Base-by-base conservation (phyloP, 2,329 filamentous ascomycete species). In the Stachybotrys chartarum region DNA sequence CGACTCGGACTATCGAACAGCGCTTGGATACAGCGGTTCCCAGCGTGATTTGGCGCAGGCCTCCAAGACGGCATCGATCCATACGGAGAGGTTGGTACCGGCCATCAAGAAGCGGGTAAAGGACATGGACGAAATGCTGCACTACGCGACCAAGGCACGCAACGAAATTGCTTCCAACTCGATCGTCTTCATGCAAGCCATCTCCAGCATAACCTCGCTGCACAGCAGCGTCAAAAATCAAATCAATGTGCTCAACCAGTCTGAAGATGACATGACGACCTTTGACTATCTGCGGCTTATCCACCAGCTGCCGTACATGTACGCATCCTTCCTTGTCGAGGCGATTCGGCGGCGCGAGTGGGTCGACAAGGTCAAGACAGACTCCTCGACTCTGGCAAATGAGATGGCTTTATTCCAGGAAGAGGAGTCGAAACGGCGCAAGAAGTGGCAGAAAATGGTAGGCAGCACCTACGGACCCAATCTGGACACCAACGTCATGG, bases 371-470 rank as follows among this genome's bases (percentile, higher is more conserved):
- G 87, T 97, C 70, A 90, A 88, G 67, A 81, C 83, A 3, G 94
- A 97, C 64, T 94, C 93, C 1, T 86, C 89, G 3, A 90, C 88
- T 0, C 75, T 99, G 30, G 91, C 91, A 30, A 95, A 97, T 68
- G 93, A 97, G 67, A 90, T 97, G 81, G 90, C 91, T 1, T 77
- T 90, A 1, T 93, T 95, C 60, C 90, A 94, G 65, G 92, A 97
- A 58, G 94, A 97, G 70, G 94, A 99, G 68, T 83, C 90, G 52
- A 91, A 93, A 63, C 81, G 94, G 53, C 83, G 94, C 50, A 89
- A 88, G 64, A 95, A 89, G 66, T 99, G 94, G 94, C 81, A 93
- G 58, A 95, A 91, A 66, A 87, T 83, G 60, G 87, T 95, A 50
- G 91, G 90, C 7, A 86, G 86, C 64, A 85, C 86, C 48, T 87